Conservation (phyloP, 495 filamentous ascomycete genomes). For the Gamarada debralockiae region DNA sequence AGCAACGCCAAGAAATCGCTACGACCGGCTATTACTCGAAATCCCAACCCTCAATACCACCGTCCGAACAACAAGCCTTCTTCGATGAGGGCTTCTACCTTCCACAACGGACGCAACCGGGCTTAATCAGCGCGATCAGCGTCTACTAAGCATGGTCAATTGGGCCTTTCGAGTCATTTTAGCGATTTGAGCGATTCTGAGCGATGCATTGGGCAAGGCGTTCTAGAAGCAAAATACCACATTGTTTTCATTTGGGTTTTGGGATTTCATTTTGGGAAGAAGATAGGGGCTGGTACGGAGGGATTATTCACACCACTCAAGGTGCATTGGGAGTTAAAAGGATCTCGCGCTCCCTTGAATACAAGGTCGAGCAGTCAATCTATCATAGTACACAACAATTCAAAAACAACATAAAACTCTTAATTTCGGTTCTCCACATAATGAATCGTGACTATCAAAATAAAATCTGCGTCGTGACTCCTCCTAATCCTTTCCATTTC, state of each 20-base stretch:
- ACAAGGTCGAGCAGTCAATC: too few species aligned
- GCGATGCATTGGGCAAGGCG: conserved; percentile 6
- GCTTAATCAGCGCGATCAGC: conserved; percentile 28
- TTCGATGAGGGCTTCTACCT: conserved; percentile 27
- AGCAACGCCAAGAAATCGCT: conserved; percentile 33
- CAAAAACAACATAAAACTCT: too few species aligned
- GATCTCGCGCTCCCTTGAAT: background rate
- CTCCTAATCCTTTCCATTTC: too few species aligned
- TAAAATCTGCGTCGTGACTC: too few species aligned
- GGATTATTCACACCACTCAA: background rate
- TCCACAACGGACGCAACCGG: conserved; percentile 12
- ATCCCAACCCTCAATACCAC: conserved; percentile 17
- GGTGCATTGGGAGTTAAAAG: background rate
- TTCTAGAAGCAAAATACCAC: conserved; percentile 12
- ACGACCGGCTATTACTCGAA: conserved; percentile 24
- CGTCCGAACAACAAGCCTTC: conserved; percentile 23
- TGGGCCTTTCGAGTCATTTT: background rate
- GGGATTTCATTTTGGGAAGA: background rate
- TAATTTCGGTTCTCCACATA: too few species aligned
- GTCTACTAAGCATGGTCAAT: conserved; percentile 19
- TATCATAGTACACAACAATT: too few species aligned
- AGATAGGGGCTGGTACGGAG: background rate
- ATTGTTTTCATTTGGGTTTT: conserved; percentile 7
- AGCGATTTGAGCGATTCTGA: conserved; percentile 20
- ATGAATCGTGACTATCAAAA: too few species aligned